A percentile compares a stretch with the other conserved stretches of the same genome.
phyloP scores from a whole-genome alignment of 192 early-diverging fungal genomes.

The Coemansia sp. region DNA sequence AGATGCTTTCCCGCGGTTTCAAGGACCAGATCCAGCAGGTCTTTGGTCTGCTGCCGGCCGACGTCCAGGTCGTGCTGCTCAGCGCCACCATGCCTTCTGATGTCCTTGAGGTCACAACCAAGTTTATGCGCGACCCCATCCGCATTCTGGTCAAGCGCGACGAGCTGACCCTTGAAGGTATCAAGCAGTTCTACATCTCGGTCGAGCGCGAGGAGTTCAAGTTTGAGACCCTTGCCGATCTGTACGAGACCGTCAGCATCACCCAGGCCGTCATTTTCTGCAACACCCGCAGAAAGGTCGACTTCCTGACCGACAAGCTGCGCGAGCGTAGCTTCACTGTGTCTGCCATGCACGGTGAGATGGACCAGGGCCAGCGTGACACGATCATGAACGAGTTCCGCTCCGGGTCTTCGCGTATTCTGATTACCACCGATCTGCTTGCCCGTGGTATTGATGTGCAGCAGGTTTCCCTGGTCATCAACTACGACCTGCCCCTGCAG shows the following conservation, averaged over 20 bases:
- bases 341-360: conserved; percentile 99
- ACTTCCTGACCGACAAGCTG: conserved; percentile 98
- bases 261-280: conserved; percentile 99
- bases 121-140: conserved; percentile 98
- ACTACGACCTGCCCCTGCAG: conserved; percentile 98
- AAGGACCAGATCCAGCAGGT: conserved; percentile 98
- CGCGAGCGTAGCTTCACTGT: conserved; percentile 89
- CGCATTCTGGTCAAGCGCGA: conserved; percentile 98
- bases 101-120: conserved; percentile 92
- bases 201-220: conserved; percentile 99
- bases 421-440: conserved; percentile 95
- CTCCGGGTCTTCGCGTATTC: conserved; percentile 91
- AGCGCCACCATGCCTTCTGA: conserved; percentile 96
- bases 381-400: conserved; percentile 99
- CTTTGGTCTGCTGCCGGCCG: conserved; percentile 85
- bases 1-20: conserved; percentile 98
- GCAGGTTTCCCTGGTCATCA: conserved; percentile 98
- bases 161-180: conserved; percentile 93
- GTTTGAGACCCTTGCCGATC: conserved; percentile 95
- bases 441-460: conserved; percentile 99
- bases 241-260: conserved; percentile 98
- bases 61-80: conserved; percentile 94
- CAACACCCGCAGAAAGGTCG: conserved; percentile 99
- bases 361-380: conserved; percentile 95
- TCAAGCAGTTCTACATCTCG: conserved; percentile 96